Percentiles rank a stretch among this genome's conserved stretches.
phyloP scores from a whole-genome alignment of 2,329 filamentous ascomycete species.

The Hypoxylon sp. region DNA sequence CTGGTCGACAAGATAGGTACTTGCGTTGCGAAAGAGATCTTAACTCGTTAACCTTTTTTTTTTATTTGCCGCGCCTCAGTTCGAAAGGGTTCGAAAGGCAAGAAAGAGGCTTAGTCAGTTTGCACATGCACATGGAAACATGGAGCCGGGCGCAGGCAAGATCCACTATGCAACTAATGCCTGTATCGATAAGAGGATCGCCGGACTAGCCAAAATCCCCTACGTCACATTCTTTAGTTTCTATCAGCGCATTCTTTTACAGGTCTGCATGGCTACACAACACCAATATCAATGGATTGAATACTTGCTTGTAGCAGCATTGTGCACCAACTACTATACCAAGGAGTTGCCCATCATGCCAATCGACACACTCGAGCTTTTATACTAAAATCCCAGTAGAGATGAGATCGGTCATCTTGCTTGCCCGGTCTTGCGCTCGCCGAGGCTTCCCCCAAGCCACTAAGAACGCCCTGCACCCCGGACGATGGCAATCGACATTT shows the following conservation, averaged over 20 bases:
- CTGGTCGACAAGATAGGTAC: neutral
- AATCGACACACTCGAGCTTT: constrained; percentile 13
- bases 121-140: constrained; percentile 9
- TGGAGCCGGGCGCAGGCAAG: constrained; percentile 5
- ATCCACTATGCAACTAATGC: neutral
- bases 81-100: constrained; percentile 8
- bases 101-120: constrained; percentile 33
- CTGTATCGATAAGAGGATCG: neutral
- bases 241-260: neutral
- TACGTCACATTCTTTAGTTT: constrained; percentile 5
- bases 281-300: constrained; percentile 17
- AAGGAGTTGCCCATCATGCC: constrained; percentile 29
- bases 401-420: constrained; percentile 60
- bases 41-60: constrained; percentile 26
- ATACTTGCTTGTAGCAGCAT: constrained; percentile 36
- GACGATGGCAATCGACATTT: constrained; percentile 42
- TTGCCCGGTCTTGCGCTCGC: constrained; percentile 60
- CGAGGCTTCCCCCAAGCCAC: constrained; percentile 43
- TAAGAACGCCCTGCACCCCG: constrained; percentile 30
- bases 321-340: constrained; percentile 24
- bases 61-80: constrained; percentile 34
- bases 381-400: constrained; percentile 44
- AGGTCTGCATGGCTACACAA: neutral
- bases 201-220: constrained; percentile 1
- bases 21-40: constrained; percentile 8